phyloP scores from a whole-genome alignment of 352 stramenopile genomes.

The Phytophthora fragariae region DNA sequence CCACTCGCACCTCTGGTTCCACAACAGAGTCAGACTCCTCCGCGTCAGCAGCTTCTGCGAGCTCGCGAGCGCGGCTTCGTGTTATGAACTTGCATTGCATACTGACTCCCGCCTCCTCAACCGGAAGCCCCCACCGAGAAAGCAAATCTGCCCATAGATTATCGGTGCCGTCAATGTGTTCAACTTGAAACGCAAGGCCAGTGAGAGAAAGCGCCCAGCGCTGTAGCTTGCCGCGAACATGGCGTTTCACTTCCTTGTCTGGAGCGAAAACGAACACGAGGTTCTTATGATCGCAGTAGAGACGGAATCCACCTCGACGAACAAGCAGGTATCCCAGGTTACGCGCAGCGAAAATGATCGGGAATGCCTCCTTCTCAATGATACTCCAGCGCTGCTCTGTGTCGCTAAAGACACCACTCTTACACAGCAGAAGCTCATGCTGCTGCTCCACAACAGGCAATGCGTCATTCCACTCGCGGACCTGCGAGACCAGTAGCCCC shows the following conservation, averaged over 20 bases:
- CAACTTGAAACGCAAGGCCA: constrained; percentile 18
- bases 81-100: not conserved
- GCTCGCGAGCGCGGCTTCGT: not conserved
- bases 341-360: too few species aligned
- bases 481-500: too few species aligned
- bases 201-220: constrained; percentile 21
- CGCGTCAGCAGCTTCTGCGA: too few species aligned
- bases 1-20: too few species aligned
- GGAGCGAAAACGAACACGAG: constrained; percentile 32
- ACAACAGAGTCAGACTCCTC: too few species aligned
- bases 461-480: too few species aligned
- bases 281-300: constrained; percentile 39
- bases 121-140: constrained; percentile 3
- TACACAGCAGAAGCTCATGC: too few species aligned
- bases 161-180: constrained; percentile 12
- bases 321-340: constrained; percentile 24
- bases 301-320: constrained; percentile 2
- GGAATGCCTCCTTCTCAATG: too few species aligned
- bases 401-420: too few species aligned
- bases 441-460: too few species aligned
- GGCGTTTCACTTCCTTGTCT: constrained; percentile 12
- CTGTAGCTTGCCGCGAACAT: constrained; percentile 26
- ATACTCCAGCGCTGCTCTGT: too few species aligned
- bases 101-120: not conserved
- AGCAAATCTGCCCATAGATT: constrained; percentile 19